A percentile compares a stretch with the other conserved stretches of the same genome.
These are phyloP conservation scores for Leptographium procerum DNA, from an alignment of 2,329 filamentous ascomycete genomes.

Conservation along the genomic window DNA sequence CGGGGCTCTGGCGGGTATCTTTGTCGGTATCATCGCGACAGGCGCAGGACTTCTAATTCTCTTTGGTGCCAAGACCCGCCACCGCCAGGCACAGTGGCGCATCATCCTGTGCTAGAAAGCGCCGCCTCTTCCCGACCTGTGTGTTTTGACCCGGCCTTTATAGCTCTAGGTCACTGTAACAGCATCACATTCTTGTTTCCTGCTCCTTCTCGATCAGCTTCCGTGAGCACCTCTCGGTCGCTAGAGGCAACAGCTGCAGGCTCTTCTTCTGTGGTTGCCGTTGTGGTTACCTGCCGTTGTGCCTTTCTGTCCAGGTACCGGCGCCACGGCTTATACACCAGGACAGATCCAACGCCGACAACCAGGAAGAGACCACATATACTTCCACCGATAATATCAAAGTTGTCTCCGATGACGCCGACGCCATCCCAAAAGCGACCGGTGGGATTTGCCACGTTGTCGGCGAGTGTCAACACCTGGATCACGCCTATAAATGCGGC, in stretches of 20 bases:
- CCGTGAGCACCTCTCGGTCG: too few relatives aligned
- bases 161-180: too few relatives aligned
- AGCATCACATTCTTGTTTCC: too few relatives aligned
- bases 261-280: not conserved
- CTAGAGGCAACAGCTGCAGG: too few relatives aligned
- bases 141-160: too few relatives aligned
- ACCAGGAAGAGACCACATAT: slow-evolving; percentile 81
- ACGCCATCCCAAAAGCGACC: slow-evolving; percentile 90
- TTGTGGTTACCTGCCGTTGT: not conserved
- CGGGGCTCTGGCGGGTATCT: slow-evolving; percentile 19
- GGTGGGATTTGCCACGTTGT: slow-evolving; percentile 61
- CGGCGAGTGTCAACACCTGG: slow-evolving; percentile 67
- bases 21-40: slow-evolving; percentile 16
- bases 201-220: too few relatives aligned
- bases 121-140: too few relatives aligned
- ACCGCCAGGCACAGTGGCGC: slow-evolving; percentile 18
- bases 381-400: slow-evolving; percentile 72
- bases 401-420: slow-evolving; percentile 62
- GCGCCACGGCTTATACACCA: slow-evolving; percentile 74
- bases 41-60: slow-evolving; percentile 17
- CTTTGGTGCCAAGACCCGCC: slow-evolving; percentile 17
- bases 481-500: slow-evolving; percentile 77
- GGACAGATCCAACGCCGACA: slow-evolving; percentile 60
- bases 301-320: slow-evolving; percentile 25
- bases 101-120: slow-evolving; percentile 15